Percentiles rank a stretch among this genome's conserved stretches.
Evolutionary conservation across 306 rosid genomes (phyloP).

Genomic region (Malus sieversii): DNA sequence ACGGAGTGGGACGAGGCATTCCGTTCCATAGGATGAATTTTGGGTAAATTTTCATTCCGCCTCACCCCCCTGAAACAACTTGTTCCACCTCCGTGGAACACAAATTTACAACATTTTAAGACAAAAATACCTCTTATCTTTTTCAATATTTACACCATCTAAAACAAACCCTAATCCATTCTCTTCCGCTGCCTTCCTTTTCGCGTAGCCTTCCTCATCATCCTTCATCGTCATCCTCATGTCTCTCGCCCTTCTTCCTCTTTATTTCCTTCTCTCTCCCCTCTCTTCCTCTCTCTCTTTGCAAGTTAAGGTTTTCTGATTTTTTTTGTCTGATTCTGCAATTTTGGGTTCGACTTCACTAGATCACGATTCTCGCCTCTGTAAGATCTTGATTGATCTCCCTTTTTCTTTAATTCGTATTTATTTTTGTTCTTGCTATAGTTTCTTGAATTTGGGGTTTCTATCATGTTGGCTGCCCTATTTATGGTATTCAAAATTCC

Average conservation of each 20-base stretch:
- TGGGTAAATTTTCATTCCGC: fast-evolving
- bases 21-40: fast-evolving
- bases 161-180: too few species aligned
- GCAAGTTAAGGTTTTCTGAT: conserved; percentile 51
- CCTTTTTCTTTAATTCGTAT: conserved; percentile 6
- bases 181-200: too few species aligned
- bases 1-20: too few species aligned
- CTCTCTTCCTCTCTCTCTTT: not conserved
- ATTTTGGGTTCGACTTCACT: conserved; percentile 4
- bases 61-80: fast-evolving
- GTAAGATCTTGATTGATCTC: conserved; percentile 41
- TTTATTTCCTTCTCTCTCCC: not conserved
- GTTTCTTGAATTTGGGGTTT: not conserved
- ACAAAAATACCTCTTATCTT: too few species aligned
- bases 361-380: conserved; percentile 50
- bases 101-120: too few species aligned
- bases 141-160: too few species aligned
- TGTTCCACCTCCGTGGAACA: too few species aligned
- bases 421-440: not conserved
- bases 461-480: not conserved
- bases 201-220: too few species aligned
- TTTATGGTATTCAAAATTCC: not conserved
- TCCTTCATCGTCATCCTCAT: too few species aligned
- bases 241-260: not conserved
- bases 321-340: conserved; percentile 6